Conservation (phyloP, 2,329 filamentous ascomycete genomes). For the Colletotrichum truncatum region DNA sequence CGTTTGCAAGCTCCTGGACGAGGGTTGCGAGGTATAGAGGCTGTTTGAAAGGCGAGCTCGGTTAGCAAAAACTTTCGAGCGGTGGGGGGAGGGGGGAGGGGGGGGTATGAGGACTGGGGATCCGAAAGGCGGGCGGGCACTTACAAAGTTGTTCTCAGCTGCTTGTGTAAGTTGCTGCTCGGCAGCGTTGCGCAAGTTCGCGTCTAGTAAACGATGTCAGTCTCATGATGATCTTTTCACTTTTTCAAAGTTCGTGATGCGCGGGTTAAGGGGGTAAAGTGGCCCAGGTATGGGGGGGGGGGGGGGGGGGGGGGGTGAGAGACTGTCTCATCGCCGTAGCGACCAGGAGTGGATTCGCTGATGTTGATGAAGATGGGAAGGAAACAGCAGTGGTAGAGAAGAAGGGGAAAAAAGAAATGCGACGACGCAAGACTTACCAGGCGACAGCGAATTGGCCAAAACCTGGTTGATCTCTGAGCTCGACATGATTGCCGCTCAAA, state of each 20-base stretch:
- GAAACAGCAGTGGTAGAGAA: neutral
- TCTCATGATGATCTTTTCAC: conserved; percentile 7
- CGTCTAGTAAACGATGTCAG: conserved; percentile 69
- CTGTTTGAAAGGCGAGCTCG: conserved; percentile 55
- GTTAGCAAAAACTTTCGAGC: conserved; percentile 35
- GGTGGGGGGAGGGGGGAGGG: conserved; percentile 28
- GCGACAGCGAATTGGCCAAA: conserved; percentile 94
- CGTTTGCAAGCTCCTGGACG: conserved; percentile 93
- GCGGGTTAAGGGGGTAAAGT: neutral
- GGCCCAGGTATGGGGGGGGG: conserved; percentile 7
- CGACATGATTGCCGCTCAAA: conserved; percentile 63
- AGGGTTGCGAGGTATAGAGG: conserved; percentile 92
- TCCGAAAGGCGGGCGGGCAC: conserved; percentile 39
- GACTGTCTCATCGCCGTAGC: conserved; percentile 9
- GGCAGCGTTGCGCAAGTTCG: conserved; percentile 86
- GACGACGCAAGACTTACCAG: conserved; percentile 70
- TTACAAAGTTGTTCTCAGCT: conserved; percentile 94
- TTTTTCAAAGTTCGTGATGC: neutral
- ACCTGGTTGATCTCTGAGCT: conserved; percentile 96
- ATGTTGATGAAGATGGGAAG: conserved; percentile 8
- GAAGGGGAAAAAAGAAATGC: neutral
- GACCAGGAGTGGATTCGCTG: conserved; percentile 16
- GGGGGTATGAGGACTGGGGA: conserved; percentile 21
- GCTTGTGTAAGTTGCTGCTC: conserved; percentile 95
- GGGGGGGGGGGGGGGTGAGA: conserved; percentile 12